phyloP scores from a whole-genome alignment of 345 rosid species.

The Turritis glabra region DNA sequence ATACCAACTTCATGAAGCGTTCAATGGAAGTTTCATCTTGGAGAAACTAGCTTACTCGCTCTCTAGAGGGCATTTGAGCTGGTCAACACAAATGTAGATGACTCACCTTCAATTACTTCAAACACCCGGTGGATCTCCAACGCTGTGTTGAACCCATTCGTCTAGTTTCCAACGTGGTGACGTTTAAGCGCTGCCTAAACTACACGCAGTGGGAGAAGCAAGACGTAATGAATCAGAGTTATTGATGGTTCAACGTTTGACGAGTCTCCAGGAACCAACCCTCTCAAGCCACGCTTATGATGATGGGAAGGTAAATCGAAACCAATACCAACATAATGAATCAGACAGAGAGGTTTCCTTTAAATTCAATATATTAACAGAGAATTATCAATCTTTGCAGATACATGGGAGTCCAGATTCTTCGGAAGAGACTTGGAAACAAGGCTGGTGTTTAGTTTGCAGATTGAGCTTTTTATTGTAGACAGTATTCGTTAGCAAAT shows the following conservation, averaged over 20 bases:
- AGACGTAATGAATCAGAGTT: too few species aligned
- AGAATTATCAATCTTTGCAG: constrained; percentile 48
- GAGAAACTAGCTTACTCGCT: constrained; percentile 74
- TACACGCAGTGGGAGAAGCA: constrained; percentile 54
- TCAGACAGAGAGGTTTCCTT: not conserved
- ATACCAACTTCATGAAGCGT: constrained; percentile 69
- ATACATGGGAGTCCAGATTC: constrained; percentile 87
- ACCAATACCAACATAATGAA: constrained; percentile 23
- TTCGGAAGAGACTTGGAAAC: constrained; percentile 67
- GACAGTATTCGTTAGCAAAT: constrained; percentile 15
- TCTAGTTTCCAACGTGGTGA: constrained; percentile 57
- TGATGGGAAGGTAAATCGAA: constrained; percentile 89
- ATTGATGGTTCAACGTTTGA: constrained; percentile 80
- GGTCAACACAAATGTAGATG: constrained; percentile 65
- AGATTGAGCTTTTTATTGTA: constrained; percentile 1
- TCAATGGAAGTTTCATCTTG: constrained; percentile 89
- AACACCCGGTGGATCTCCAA: constrained; percentile 64
- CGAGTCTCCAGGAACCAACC: constrained; percentile 95
- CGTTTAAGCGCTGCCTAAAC: constrained; percentile 62
- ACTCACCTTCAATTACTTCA: constrained; percentile 92
- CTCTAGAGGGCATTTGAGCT: constrained; percentile 73
- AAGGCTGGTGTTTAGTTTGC: constrained; percentile 51
- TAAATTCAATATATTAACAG: constrained; percentile 4
- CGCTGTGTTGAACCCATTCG: constrained; percentile 79
- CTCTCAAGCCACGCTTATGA: constrained; percentile 94